Conservation (phyloP, 2,329 filamentous ascomycete genomes). For the Lojkania enalia region DNA sequence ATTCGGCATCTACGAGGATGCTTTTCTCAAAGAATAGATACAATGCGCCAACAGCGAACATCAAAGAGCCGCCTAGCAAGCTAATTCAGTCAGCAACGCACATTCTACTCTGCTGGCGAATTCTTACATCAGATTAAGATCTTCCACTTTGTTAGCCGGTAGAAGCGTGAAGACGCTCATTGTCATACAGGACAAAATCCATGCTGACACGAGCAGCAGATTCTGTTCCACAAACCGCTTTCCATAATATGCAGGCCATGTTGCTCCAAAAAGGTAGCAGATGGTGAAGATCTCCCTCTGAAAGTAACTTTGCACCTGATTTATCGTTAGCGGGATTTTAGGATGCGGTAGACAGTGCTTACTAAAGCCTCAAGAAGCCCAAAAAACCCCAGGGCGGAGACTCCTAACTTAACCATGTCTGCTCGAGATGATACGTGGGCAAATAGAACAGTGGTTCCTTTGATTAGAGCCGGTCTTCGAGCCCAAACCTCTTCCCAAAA, state of each 20-base stretch:
- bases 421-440: conserved; percentile 65
- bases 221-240: conserved; percentile 71
- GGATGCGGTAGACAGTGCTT: conserved; percentile 20
- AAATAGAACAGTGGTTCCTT: conserved; percentile 71
- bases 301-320: conserved; percentile 86
- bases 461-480: conserved; percentile 67
- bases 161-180: conserved; percentile 94
- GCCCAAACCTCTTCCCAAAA: conserved; percentile 98
- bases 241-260: conserved; percentile 80
- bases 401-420: conserved; percentile 60
- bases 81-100: conserved; percentile 49
- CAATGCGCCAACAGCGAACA: conserved; percentile 73
- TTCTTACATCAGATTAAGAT: conserved; percentile 71
- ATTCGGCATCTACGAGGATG: conserved; percentile 52
- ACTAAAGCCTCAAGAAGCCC: conserved; percentile 75
- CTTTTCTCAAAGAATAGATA: conserved; percentile 81
- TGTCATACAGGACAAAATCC: conserved; percentile 73
- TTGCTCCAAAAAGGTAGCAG: conserved; percentile 73
- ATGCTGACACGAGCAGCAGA: conserved; percentile 65
- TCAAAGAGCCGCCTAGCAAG: conserved; percentile 73
- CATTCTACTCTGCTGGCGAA: background rate
- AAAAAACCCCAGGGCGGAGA: conserved; percentile 71
- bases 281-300: conserved; percentile 83
- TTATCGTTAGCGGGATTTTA: background rate
- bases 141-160: conserved; percentile 83